Base-by-base conservation (phyloP, 257 asterid genomes). In the Rhazya stricta region DNA sequence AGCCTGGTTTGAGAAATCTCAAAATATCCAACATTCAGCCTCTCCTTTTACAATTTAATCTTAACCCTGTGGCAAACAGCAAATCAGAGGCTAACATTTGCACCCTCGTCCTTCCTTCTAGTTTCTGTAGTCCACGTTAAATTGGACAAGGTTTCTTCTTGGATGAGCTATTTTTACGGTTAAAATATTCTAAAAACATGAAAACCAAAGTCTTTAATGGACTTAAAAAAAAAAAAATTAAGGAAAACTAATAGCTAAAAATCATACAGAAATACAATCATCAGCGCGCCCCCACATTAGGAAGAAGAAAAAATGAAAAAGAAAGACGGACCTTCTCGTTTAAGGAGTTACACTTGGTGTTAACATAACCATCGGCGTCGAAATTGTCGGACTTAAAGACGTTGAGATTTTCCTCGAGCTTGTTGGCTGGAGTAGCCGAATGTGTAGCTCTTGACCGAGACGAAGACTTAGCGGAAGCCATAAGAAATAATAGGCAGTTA, bases 321-420 rank as follows among this genome's bases (percentile, higher is more conserved):
- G 0, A 51, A 30, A n/a, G 39, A 21, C 23, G 39, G 74, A 92
- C 99, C 99, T 92, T 95, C 80, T 95, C 99, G 69, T 83, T 86
- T 36, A 91, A 87, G 53, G 97, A 86, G 73, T 89, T 92, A 84
- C 99, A 95, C 84, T 92, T 95, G 86, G 98, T 89, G 77, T 91
- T 91, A 76, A 95, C 88, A 82, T 54, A 95, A 58, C 83, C 78
- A 86, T 95, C 99, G 76, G 98, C 98, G 79, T 95, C 97, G 86
- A 89, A 95, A 77, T 67, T 82, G 83, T 95, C 98, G 83, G 99
- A 84, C 83, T 89, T 92, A 91, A 95, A 95, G 79, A 91, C 90
- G 83, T 86, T 89, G 81, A 95, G 96, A 88, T 92, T 91, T 43
- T 95, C 96, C 87, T 95, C 98, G 69, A 92, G 85, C 84, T 91